phyloP scores from a whole-genome alignment of 2,329 filamentous ascomycete species.

The Aspergillus brunneoviolaceus region DNA sequence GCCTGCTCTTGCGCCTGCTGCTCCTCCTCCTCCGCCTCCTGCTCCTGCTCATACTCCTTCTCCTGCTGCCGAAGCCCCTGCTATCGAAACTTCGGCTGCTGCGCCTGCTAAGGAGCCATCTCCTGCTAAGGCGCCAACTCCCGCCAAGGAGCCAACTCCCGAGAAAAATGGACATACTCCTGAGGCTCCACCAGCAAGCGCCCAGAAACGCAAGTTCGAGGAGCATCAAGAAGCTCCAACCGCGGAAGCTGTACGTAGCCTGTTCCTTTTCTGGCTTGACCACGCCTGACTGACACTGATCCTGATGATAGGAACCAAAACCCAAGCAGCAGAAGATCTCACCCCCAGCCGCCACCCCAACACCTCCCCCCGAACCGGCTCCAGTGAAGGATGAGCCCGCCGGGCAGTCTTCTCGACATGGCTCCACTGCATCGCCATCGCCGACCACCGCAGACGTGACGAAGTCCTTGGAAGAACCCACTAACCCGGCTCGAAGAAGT shows the following conservation, averaged over 20 bases:
- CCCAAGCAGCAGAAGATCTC: slow-evolving; percentile 44
- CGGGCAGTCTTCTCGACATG: slow-evolving; percentile 28
- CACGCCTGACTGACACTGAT: slow-evolving; percentile 24
- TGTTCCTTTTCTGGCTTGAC: background rate
- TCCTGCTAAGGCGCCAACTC: too few species aligned
- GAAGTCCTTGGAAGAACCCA: slow-evolving; percentile 49
- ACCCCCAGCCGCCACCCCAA: slow-evolving; percentile 23
- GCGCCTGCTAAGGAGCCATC: slow-evolving; percentile 15
- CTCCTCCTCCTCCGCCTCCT: slow-evolving; percentile 5
- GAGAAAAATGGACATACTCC: slow-evolving; percentile 29
- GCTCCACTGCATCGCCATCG: slow-evolving; percentile 31
- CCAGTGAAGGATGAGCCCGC: slow-evolving; percentile 35
- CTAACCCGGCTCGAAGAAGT: slow-evolving; percentile 65
- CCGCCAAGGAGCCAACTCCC: slow-evolving; percentile 19
- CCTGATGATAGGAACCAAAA: slow-evolving; percentile 37
- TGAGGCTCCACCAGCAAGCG: slow-evolving; percentile 27
- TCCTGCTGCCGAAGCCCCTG: slow-evolving; percentile 21
- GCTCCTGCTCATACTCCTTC: background rate
- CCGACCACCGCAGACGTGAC: slow-evolving; percentile 25
- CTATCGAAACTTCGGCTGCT: slow-evolving; percentile 14
- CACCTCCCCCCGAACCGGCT: slow-evolving; percentile 26
- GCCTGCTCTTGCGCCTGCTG: slow-evolving; percentile 19
- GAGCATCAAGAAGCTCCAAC: slow-evolving; percentile 33
- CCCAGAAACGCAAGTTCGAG: slow-evolving; percentile 48
- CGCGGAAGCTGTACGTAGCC: slow-evolving; percentile 33